phyloP scores from a whole-genome alignment of 192 early-diverging fungal genomes.

The Coemansia sp. region DNA sequence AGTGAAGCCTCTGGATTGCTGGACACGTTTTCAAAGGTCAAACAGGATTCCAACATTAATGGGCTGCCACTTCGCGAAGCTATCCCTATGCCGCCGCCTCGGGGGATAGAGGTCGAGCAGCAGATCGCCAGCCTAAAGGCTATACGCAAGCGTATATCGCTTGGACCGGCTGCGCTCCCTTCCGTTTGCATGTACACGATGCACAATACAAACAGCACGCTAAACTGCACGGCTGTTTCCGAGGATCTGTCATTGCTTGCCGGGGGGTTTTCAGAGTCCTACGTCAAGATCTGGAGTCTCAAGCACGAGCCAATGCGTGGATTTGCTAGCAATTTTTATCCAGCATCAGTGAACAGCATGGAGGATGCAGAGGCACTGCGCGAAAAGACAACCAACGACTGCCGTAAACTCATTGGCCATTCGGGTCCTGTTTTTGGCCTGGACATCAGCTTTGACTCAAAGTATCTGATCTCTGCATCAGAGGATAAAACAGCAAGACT shows the following conservation, averaged over 20 bases:
- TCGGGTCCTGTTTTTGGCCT: slow-evolving; percentile 87
- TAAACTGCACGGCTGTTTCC: slow-evolving; percentile 84
- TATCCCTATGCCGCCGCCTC: slow-evolving; percentile 44
- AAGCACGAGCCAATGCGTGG: slow-evolving; percentile 70
- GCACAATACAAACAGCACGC: slow-evolving; percentile 83
- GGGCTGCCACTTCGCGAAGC: slow-evolving; percentile 56
- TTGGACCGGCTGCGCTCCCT: slow-evolving; percentile 70
- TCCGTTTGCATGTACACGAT: slow-evolving; percentile 95
- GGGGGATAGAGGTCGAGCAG: slow-evolving; percentile 75
- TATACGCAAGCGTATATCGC: slow-evolving; percentile 66
- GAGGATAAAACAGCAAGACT: slow-evolving; percentile 94
- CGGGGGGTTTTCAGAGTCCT: slow-evolving; percentile 93
- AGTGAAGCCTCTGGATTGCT: slow-evolving; percentile 49
- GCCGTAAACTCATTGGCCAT: slow-evolving; percentile 80
- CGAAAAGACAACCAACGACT: slow-evolving; percentile 62
- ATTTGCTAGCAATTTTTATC: slow-evolving; percentile 62
- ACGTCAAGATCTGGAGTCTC: slow-evolving; percentile 90
- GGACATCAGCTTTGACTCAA: slow-evolving; percentile 82
- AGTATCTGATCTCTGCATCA: slow-evolving; percentile 84
- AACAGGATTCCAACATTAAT: slow-evolving; percentile 62
- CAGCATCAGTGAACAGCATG: slow-evolving; percentile 56
- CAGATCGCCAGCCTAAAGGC: slow-evolving; percentile 80
- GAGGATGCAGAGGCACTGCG: slow-evolving; percentile 61
- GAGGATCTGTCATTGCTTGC: slow-evolving; percentile 80
- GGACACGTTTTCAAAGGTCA: slow-evolving; percentile 60